Evolutionary conservation across 345 rosid genomes (phyloP), one percentile per base, ranked within the genome.

Genomic region (Cochlearia excelsa): DNA sequence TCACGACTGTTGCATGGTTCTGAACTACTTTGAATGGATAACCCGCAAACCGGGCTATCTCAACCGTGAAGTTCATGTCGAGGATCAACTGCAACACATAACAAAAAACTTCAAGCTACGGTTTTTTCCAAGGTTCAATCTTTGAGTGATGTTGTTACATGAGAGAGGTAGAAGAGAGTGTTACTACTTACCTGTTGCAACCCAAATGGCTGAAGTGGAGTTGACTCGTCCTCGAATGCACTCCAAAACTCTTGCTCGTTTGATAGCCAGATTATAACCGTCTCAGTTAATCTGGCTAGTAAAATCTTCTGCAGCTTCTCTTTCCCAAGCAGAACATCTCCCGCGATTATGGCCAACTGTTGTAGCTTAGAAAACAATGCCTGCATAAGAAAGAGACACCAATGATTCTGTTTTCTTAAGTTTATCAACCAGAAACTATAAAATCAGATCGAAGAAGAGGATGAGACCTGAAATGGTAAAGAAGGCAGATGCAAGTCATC

Each of bases 51-150:
- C 92, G 82, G 2, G 99, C 99, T 66, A 93, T 87, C 79, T 93
- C 99, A 43, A 93, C 95, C n/a, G 99, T 93, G 78, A 93, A 93
- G 73, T 89, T 96, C 99, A 93, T 93, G 67, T 93, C 97, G 10
- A 93, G 95, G 55, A 93, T 87, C 66, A 93, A 81, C 99, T 87
- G 95, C 72, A 77, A 73, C 23, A 59, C 29, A 1, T 30, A 46
- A 52, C 56, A 37, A 33, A 5, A 33, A 33, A 33, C 0, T 33
- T 33, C 35, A 6, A 37, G 7, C 40, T 8, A 0, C 1, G 7
- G 7, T 37, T 1, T 3, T 34, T 6, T 34, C 37, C 44, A 44
- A 63, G 41, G 50, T 56, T 40, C 26, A 30, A 30, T 9, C 28
- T 54, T 38, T 30, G 8, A 10, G 38, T 0, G 30, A 43, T 57